Base-by-base conservation (phyloP, 495 filamentous ascomycete species). In the Amniculicola lignicola region DNA sequence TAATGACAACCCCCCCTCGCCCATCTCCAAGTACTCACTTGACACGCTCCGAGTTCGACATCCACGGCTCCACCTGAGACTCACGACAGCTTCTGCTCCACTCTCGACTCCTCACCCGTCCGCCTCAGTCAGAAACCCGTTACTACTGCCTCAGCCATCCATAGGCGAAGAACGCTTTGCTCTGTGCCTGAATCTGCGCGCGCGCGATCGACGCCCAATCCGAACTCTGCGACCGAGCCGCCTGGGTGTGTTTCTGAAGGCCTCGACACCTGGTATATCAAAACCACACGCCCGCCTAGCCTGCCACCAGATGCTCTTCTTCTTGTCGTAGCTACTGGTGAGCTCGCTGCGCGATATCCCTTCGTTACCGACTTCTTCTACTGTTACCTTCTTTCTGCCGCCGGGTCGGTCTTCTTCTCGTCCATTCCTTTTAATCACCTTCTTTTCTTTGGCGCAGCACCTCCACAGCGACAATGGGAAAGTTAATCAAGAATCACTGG, bases 401-500 rank as follows among this genome's bases (percentile, higher is more conserved):
- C 56, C 45, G 55, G 55, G 56, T 56, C 60, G 48, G 59, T 61
- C 47, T 55, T 45, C 44, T n/a, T n/a, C 16, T 63, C 55, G 43
- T 62, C 44, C 49, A 36, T 36, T 65, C 50, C 53, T 49, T 48
- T 61, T 53, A 51, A 40, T 54, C 21, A 49, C 44, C 38, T 58
- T 29, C 52, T 40, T 54, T 57, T 48, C 24, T 39, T 52, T 41
- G 14, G 12, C 14, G 31, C 33, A 42, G 6, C 57, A 40, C 51
- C 40, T 25, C 10, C 11, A 10, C 45, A 35, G 42, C 19, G 70
- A 79, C 66, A 64, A 98, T 98, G 93, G 93, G 93, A 70, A 89
- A 83, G 67, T 83, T 98, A 59, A 98, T 98, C 76, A 97, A 96
- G 77, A 97, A 97, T 77, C 93, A 98, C 76, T 95, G 91, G 88